These are phyloP conservation scores for Plasmopara muralis DNA, from an alignment of 352 stramenopile genomes.

Conservation along the genomic window DNA sequence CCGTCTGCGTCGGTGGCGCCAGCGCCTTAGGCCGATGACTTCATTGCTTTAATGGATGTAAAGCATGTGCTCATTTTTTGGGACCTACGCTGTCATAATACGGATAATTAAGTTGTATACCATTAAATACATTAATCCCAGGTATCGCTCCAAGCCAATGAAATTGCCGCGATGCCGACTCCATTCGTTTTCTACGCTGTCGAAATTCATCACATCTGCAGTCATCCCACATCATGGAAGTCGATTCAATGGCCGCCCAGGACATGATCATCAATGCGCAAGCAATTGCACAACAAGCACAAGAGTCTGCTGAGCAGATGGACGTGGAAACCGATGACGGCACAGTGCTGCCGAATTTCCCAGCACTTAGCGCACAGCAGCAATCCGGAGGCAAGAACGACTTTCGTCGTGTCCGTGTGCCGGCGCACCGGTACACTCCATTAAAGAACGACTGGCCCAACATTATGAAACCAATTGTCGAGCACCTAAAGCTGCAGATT, in stretches of 20 bases:
- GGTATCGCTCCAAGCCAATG: slow-evolving; percentile 28
- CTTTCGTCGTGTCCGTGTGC: slow-evolving; percentile 94
- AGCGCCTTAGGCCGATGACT: too few species aligned
- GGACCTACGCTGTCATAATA: too few species aligned
- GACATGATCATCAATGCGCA: slow-evolving; percentile 61
- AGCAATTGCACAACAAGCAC: slow-evolving; percentile 38
- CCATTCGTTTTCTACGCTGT: slow-evolving; percentile 38
- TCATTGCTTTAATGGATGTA: too few species aligned
- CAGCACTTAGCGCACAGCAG: slow-evolving; percentile 71
- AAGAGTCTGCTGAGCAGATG: slow-evolving; percentile 42
- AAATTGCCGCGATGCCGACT: slow-evolving; percentile 17
- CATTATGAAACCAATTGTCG: slow-evolving; percentile 97
- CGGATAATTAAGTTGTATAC: too few species aligned
- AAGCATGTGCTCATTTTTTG: too few species aligned
- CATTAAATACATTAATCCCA: neutral
- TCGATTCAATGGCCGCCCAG: slow-evolving; percentile 54
- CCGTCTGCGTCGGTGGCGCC: too few species aligned
- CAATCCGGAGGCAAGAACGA: slow-evolving; percentile 86
- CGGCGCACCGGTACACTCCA: slow-evolving; percentile 95
- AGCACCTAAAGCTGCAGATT: slow-evolving; percentile 97
- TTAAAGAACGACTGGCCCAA: slow-evolving; percentile 99
- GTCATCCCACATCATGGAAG: slow-evolving; percentile 40
- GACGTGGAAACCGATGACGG: slow-evolving; percentile 54
- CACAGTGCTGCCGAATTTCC: slow-evolving; percentile 57
- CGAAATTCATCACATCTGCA: neutral